Percentiles rank a stretch among this genome's conserved stretches.
Evolutionary conservation across 371 early-diverging fungal genomes (phyloP).

Genomic region (Syncephalastrum racemosum): DNA sequence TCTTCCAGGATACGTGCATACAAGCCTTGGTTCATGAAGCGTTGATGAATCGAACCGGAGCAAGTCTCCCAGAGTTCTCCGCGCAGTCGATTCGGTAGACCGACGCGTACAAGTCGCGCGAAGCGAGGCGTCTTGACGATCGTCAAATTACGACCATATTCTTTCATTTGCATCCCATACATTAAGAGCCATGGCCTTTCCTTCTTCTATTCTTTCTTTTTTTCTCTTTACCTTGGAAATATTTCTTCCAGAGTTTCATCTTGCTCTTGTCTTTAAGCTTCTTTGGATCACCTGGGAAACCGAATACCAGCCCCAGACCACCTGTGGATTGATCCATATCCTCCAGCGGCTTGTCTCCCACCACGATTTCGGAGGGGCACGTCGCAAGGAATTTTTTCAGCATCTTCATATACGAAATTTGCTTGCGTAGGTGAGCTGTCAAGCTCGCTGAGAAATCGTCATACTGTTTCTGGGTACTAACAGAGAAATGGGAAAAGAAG

Average conservation of each 20-base stretch:
- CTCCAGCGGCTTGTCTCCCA: slow-evolving; percentile 57
- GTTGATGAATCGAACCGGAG: slow-evolving; percentile 86
- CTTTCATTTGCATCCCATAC: slow-evolving; percentile 21
- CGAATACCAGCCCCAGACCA: slow-evolving; percentile 85
- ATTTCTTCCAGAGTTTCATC: slow-evolving; percentile 75
- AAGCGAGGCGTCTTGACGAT: slow-evolving; percentile 80
- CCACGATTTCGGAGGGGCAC: slow-evolving; percentile 73
- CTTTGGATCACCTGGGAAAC: slow-evolving; percentile 82
- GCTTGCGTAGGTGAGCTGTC: slow-evolving; percentile 51
- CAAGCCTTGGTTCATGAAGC: slow-evolving; percentile 83
- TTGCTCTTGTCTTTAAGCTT: slow-evolving; percentile 77
- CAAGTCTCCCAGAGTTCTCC: slow-evolving; percentile 97
- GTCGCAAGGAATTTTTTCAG: slow-evolving; percentile 82
- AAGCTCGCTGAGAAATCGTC: slow-evolving; percentile 56
- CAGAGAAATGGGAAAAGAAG: not conserved
- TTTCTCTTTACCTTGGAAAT: slow-evolving; percentile 58
- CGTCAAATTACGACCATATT: slow-evolving; percentile 91
- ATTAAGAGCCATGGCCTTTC: not conserved
- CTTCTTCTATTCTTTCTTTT: too few species aligned
- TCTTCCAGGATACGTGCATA: slow-evolving; percentile 81
- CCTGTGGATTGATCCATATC: slow-evolving; percentile 38
- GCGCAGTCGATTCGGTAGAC: slow-evolving; percentile 87
- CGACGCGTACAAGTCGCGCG: slow-evolving; percentile 87
- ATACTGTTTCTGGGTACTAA: slow-evolving; percentile 31
- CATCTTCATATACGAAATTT: slow-evolving; percentile 74